Percentiles rank a stretch among this genome's conserved stretches.
These are phyloP conservation scores for Halteria grandinella DNA, from an alignment of 73 alveolate genomes.

Conservation along the genomic window DNA sequence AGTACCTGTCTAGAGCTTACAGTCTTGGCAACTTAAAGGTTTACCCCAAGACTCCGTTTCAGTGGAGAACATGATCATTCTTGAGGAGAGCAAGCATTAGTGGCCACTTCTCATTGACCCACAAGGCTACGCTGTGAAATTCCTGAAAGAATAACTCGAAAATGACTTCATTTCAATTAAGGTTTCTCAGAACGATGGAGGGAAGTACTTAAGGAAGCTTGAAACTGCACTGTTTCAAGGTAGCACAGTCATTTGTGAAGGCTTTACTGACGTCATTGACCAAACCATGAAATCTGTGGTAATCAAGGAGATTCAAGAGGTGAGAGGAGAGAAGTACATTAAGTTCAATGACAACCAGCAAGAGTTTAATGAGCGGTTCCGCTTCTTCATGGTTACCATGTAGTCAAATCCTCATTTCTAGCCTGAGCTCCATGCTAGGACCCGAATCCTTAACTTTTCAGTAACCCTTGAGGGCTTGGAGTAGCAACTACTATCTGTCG, in stretches of 20 bases:
- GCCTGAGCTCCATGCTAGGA: slow-evolving; percentile 92
- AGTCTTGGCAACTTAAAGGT: slow-evolving; percentile 93
- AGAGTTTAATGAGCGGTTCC: slow-evolving; percentile 83
- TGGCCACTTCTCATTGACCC: slow-evolving; percentile 97
- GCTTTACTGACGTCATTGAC: slow-evolving; percentile 77
- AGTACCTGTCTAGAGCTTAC: slow-evolving; percentile 79
- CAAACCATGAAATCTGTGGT: slow-evolving; percentile 75
- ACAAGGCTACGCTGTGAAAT: slow-evolving; percentile 93
- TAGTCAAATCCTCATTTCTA: slow-evolving; percentile 97
- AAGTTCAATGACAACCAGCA: slow-evolving; percentile 75
- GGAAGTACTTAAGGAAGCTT: slow-evolving; percentile 71
- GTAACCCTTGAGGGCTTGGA: slow-evolving; percentile 83
- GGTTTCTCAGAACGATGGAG: slow-evolving; percentile 67
- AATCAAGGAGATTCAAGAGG: slow-evolving; percentile 56
- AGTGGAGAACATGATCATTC: slow-evolving; percentile 93
- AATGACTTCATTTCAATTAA: no score
- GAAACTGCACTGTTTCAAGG: slow-evolving; percentile 79
- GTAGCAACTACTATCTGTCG: slow-evolving; percentile 79
- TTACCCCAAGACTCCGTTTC: slow-evolving; percentile 92
- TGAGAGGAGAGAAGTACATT: slow-evolving; percentile 61
- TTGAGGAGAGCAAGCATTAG: slow-evolving; percentile 80
- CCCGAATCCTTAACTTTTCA: slow-evolving; percentile 81
- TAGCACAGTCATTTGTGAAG: slow-evolving; percentile 70
- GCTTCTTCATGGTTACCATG: slow-evolving; percentile 97
- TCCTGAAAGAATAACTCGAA: slow-evolving; percentile 70